Conservation (phyloP, 2,329 filamentous ascomycete species). For the Nannizziopsis barbatae region DNA sequence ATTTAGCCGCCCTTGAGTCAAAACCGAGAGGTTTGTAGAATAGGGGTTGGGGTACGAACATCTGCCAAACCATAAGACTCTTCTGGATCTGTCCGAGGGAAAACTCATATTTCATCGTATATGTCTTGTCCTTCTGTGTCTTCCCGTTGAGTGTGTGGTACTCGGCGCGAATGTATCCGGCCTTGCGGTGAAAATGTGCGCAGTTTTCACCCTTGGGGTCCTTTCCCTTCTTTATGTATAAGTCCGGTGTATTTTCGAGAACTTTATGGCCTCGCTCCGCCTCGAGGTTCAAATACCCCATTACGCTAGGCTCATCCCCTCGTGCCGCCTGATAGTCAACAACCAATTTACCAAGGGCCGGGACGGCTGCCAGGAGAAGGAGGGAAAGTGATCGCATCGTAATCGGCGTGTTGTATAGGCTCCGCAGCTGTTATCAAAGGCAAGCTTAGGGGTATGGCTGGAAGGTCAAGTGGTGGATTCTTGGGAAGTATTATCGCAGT, state of each 20-base stretch:
- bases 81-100: constrained; percentile 8
- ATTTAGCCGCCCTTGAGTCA: not conserved
- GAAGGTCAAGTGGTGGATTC: too few relatives aligned
- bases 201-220: constrained; percentile 10
- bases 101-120: constrained; percentile 13
- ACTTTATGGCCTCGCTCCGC: constrained; percentile 8
- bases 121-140: constrained; percentile 12
- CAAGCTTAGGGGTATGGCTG: too few relatives aligned
- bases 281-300: constrained; percentile 13
- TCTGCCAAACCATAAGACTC: constrained; percentile 13
- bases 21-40: not conserved
- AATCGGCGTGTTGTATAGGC: not conserved
- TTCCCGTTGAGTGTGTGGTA: constrained; percentile 11
- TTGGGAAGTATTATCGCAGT: too few relatives aligned
- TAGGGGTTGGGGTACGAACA: constrained; percentile 5
- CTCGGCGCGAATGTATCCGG: constrained; percentile 10
- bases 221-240: constrained; percentile 11
- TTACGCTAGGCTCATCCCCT: constrained; percentile 10
- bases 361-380: constrained; percentile 2
- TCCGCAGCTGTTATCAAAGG: not conserved
- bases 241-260: constrained; percentile 8
- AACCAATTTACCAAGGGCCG: constrained; percentile 7
- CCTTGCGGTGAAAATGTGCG: constrained; percentile 13
- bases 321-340: constrained; percentile 12
- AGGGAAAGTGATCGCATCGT: constrained; percentile 10